Conservation (phyloP, 441 rosid species). For the Erodium chrysanthum region DNA sequence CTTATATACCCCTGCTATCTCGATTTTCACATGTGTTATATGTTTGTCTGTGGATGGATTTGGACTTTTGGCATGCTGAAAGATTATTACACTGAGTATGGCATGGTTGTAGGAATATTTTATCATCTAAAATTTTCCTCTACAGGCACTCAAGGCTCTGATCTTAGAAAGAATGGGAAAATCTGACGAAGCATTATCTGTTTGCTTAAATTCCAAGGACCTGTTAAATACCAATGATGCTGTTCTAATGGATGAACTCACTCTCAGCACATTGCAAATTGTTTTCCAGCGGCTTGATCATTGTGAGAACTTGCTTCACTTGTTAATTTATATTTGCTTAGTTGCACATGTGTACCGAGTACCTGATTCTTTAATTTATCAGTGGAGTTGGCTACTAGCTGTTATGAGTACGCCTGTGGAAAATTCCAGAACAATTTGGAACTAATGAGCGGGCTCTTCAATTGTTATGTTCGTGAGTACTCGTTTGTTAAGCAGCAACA, state of each 20-base stretch:
- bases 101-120: not conserved
- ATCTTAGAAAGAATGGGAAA: constrained; percentile 88
- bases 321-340: not conserved
- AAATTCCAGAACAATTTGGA: constrained; percentile 76
- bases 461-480: constrained; percentile 90
- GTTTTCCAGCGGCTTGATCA: constrained; percentile 91
- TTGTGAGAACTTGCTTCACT: constrained; percentile 35
- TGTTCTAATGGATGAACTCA: constrained; percentile 83
- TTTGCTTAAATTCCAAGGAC: constrained; percentile 69
- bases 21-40: not conserved
- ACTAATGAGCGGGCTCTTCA: constrained; percentile 93
- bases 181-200: constrained; percentile 57
- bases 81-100: not conserved
- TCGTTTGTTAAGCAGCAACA: constrained; percentile 96
- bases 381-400: constrained; percentile 95
- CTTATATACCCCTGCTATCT: not conserved
- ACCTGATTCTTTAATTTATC: constrained; percentile 17
- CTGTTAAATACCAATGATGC: constrained; percentile 61
- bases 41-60: not conserved
- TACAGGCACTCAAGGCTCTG: constrained; percentile 76
- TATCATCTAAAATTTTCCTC: constrained; percentile 8
- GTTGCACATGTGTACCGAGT: not conserved
- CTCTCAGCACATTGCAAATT: constrained; percentile 88
- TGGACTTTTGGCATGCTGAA: not conserved
- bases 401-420: constrained; percentile 80